Evolutionary conservation across 768 basidiomycete genomes (phyloP).

Genomic region (Tulasnella sp.): DNA sequence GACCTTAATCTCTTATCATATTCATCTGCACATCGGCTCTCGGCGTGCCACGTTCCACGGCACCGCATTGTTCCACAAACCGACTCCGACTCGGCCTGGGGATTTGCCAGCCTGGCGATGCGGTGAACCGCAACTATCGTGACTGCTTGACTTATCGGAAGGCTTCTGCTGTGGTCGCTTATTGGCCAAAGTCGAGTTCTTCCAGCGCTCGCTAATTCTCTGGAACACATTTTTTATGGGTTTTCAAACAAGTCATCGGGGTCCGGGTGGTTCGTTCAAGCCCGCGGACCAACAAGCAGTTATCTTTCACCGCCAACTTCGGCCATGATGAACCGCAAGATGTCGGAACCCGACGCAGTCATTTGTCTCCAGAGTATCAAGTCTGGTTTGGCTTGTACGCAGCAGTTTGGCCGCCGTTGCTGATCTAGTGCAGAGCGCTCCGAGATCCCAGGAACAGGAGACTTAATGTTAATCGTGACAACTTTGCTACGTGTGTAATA

Average conservation of each 20-base stretch:
- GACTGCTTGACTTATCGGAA: constrained; percentile 10
- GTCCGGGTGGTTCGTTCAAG: background rate
- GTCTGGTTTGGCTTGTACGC: background rate
- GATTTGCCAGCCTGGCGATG: background rate
- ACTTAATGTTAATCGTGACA: background rate
- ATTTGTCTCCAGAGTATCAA: background rate
- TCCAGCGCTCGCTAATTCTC: background rate
- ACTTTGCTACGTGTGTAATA: background rate
- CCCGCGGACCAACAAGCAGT: background rate
- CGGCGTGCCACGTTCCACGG: background rate
- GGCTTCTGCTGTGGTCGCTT: constrained; percentile 9
- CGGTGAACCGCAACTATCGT: background rate
- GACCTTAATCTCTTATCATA: background rate
- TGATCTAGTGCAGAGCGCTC: background rate
- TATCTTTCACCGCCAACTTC: background rate
- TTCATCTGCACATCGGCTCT: background rate
- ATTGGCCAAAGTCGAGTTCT: constrained; percentile 14
- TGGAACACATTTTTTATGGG: background rate
- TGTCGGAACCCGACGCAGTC: background rate
- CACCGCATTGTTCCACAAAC: background rate
- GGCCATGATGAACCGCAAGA: background rate
- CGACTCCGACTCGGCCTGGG: background rate
- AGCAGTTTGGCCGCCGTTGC: background rate
- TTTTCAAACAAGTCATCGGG: constrained; percentile 6
- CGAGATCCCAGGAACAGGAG: constrained; percentile 2